phyloP scores from a whole-genome alignment of 2,329 filamentous ascomycete species.

The Colletotrichum tropicicola region DNA sequence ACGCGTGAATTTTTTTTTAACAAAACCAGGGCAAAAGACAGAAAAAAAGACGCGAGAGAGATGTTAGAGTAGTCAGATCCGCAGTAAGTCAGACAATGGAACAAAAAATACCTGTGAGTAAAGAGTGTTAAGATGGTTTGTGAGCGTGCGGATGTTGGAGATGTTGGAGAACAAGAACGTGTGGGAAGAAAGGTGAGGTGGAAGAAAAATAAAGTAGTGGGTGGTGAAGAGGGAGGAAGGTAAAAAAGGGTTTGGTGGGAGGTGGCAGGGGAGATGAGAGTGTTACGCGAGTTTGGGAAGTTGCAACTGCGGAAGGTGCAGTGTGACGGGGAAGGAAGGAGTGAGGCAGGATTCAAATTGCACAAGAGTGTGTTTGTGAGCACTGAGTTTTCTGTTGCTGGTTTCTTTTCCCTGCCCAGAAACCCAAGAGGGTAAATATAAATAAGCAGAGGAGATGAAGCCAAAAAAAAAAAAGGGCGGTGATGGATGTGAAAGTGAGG shows the following conservation, averaged over 20 bases:
- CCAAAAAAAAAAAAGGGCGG: background rate
- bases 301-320: constrained; percentile 8
- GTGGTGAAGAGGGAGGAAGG: background rate
- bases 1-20: background rate
- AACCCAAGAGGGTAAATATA: background rate
- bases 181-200: background rate
- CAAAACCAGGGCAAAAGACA: background rate
- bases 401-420: background rate
- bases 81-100: too few species aligned
- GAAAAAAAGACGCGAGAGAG: background rate
- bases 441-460: background rate
- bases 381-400: background rate
- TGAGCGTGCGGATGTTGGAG: background rate
- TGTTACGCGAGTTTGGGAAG: constrained; percentile 18
- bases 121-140: background rate
- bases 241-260: background rate
- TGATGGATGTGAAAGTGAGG: too few species aligned
- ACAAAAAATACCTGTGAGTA: constrained; percentile 2
- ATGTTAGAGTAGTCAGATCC: background rate
- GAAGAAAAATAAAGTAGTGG: background rate
- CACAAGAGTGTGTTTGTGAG: background rate
- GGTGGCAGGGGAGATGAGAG: constrained; percentile 8
- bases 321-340: constrained; percentile 22
- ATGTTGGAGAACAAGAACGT: background rate
- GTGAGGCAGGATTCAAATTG: background rate